Evolutionary conservation across 148 eudicot genomes (phyloP).

Genomic region (Rhododendron mucronatum): DNA sequence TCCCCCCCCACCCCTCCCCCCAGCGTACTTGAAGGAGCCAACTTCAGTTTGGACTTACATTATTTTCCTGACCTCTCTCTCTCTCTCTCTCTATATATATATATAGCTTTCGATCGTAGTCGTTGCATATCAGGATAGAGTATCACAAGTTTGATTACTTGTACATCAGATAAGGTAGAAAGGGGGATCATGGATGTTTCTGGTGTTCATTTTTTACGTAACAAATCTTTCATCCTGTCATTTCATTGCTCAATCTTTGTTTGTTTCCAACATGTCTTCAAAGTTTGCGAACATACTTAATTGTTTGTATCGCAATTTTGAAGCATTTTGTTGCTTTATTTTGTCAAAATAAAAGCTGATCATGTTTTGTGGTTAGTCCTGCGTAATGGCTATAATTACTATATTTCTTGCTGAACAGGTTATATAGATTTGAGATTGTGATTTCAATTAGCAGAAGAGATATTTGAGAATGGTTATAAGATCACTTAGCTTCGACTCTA

Average conservation of each 20-base stretch:
- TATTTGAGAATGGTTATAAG: neutral
- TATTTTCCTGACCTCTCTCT: neutral
- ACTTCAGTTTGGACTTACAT: neutral
- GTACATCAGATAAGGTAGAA: neutral
- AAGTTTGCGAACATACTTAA: neutral
- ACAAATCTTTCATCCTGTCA: neutral
- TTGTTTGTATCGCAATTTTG: neutral
- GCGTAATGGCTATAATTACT: neutral
- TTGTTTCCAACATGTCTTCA: neutral
- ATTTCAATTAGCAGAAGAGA: neutral
- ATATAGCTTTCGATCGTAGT: neutral
- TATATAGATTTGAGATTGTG: neutral
- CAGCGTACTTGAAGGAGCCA: neutral
- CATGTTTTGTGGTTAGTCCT: neutral
- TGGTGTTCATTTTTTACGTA: neutral
- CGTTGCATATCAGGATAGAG: neutral
- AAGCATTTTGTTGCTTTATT: neutral
- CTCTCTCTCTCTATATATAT: neutral
- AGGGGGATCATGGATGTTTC: neutral
- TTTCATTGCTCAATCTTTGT: neutral
- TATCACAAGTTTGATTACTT: neutral
- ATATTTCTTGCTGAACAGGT: neutral
- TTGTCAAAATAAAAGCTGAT: neutral
- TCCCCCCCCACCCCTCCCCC: neutral
- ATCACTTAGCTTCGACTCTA: conserved; percentile 6